phyloP scores from a whole-genome alignment of 805 yeast genomes.

The Kluyveromyces aestuarii region DNA sequence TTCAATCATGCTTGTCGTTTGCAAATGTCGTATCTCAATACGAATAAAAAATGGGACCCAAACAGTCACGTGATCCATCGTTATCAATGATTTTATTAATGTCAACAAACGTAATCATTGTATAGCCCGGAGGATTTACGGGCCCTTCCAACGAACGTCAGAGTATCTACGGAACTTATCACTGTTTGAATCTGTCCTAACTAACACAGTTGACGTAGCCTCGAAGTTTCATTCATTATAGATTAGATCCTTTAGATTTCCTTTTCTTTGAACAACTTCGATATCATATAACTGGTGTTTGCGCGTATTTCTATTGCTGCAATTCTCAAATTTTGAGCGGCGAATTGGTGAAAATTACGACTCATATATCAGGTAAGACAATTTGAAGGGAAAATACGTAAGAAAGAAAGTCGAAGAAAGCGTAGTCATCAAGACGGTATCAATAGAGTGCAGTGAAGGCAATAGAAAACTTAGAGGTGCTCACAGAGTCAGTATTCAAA shows the following conservation, averaged over 20 bases:
- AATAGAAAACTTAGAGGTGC: background rate
- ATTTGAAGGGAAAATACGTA: background rate
- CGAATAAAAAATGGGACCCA: background rate
- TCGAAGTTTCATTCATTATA: background rate
- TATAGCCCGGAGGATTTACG: background rate
- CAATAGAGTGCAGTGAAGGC: background rate
- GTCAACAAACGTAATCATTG: background rate
- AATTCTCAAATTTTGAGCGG: background rate
- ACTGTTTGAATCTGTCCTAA: background rate
- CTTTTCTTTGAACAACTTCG: background rate
- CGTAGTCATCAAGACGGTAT: too few species aligned
- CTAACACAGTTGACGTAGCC: background rate
- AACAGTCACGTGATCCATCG: background rate
- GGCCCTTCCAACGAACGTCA: background rate
- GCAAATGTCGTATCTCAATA: too few species aligned
- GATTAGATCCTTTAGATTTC: background rate
- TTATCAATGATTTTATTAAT: background rate
- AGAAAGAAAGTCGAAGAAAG: too few species aligned
- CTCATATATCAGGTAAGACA: background rate
- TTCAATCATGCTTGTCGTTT: too few species aligned
- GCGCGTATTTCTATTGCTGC: background rate
- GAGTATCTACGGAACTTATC: background rate
- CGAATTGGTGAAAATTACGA: background rate
- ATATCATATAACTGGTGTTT: background rate
- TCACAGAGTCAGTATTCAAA: background rate